Percentiles rank a stretch among this genome's conserved stretches.
These are phyloP conservation scores for Actinomucor elegans DNA, from an alignment of 371 early-diverging fungal genomes.

Conservation along the genomic window DNA sequence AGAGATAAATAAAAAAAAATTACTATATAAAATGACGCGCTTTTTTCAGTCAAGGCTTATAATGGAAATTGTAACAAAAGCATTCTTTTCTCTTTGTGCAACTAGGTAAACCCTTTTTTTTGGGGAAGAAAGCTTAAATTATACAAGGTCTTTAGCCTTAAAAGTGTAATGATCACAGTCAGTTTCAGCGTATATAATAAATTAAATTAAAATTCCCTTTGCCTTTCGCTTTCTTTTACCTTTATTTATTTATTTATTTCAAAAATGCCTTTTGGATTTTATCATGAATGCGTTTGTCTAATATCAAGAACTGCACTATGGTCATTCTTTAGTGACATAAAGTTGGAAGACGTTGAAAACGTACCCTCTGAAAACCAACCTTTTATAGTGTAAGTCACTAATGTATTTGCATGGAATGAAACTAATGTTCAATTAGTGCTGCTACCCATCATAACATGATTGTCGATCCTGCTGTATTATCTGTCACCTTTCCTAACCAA, in stretches of 20 bases:
- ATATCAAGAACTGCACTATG: slow-evolving; percentile 49
- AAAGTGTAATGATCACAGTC: neutral
- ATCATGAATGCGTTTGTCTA: slow-evolving; percentile 42
- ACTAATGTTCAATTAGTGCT: slow-evolving; percentile 39
- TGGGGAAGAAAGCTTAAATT: neutral
- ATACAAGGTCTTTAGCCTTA: neutral
- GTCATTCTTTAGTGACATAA: slow-evolving; percentile 47
- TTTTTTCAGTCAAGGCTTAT: neutral
- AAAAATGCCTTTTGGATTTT: slow-evolving; percentile 47
- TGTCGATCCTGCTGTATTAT: slow-evolving; percentile 53
- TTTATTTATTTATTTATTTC: neutral
- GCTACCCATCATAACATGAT: slow-evolving; percentile 63
- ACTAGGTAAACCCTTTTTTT: neutral
- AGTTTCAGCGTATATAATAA: neutral
- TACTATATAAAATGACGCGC: neutral
- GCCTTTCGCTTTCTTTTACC: neutral
- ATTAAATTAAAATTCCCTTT: too few relatives aligned
- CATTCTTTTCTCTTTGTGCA: neutral
- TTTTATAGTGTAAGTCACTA: slow-evolving; percentile 34
- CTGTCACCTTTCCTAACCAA: slow-evolving; percentile 44
- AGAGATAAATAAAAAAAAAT: neutral
- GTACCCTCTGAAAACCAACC: slow-evolving; percentile 37
- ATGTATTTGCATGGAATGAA: neutral
- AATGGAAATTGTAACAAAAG: neutral
- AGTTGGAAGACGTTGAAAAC: slow-evolving; percentile 38